Conservation (phyloP, 208 protist species). For the Strigomonas culicis region DNA sequence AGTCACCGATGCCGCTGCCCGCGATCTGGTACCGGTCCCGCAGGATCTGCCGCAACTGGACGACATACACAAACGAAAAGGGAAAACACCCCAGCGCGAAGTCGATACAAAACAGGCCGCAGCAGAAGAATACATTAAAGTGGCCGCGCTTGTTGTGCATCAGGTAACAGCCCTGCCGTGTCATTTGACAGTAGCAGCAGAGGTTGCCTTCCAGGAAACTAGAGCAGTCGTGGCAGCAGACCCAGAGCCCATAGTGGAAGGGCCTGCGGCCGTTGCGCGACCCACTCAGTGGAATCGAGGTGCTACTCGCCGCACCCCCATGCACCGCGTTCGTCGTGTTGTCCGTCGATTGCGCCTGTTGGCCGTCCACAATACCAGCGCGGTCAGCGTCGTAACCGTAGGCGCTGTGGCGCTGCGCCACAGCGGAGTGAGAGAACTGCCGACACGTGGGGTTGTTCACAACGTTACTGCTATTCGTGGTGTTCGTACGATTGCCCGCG, state of each 20-base stretch:
- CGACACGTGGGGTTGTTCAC: too few relatives aligned
- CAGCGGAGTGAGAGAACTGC: too few relatives aligned
- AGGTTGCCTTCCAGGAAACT: background rate
- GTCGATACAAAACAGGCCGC: background rate
- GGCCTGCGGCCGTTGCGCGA: background rate
- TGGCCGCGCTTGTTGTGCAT: background rate
- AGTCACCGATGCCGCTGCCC: slow-evolving; percentile 15
- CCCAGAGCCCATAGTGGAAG: slow-evolving; percentile 7
- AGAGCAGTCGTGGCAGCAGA: background rate
- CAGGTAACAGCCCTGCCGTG: slow-evolving; percentile 2
- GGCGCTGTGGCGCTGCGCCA: too few relatives aligned
- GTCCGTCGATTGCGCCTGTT: too few relatives aligned
- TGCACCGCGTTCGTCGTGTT: too few relatives aligned
- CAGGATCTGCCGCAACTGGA: slow-evolving; percentile 21
- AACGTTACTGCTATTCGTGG: background rate
- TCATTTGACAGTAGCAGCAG: slow-evolving; percentile 11
- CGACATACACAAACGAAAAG: slow-evolving; percentile 9
- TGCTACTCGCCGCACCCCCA: background rate
- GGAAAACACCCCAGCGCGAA: background rate
- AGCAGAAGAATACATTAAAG: background rate
- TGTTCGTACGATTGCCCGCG: background rate
- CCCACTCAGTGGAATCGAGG: background rate
- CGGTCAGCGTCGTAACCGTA: background rate
- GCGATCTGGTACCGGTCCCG: slow-evolving; percentile 21
- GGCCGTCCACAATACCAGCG: too few relatives aligned